A percentile compares a stretch with the other conserved stretches of the same genome.
These are phyloP conservation scores for Xylaria sp. DNA, from an alignment of 2,329 filamentous ascomycete genomes.

Conservation along the genomic window DNA sequence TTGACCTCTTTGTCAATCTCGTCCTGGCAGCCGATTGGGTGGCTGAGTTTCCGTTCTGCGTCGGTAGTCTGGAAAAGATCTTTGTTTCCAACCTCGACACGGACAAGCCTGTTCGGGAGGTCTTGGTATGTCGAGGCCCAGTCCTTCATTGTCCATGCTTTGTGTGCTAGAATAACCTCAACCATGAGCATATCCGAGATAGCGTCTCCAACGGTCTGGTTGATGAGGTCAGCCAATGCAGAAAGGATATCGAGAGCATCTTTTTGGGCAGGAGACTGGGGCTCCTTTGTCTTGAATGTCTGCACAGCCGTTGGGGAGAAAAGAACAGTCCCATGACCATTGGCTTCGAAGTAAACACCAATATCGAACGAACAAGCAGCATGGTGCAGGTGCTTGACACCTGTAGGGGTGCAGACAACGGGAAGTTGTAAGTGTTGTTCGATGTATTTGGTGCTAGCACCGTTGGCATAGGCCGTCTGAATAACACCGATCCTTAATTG, in stretches of 20 bases:
- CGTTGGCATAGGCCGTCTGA: conserved; percentile 97
- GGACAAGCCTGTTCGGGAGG: conserved; percentile 92
- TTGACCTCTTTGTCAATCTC: conserved; percentile 87
- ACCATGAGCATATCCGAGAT: conserved; percentile 95
- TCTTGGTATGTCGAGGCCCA: conserved; percentile 95
- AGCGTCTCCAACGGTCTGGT: conserved; percentile 96
- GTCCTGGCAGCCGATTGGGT: conserved; percentile 78
- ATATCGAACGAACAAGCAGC: conserved; percentile 95
- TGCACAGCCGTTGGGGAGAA: conserved; percentile 86
- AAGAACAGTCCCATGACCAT: conserved; percentile 94
- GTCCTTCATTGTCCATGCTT: conserved; percentile 85
- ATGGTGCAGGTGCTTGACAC: conserved; percentile 97
- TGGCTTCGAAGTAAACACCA: conserved; percentile 98
- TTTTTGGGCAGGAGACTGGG: conserved; percentile 89
- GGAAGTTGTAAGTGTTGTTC: conserved; percentile 86
- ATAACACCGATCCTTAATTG: conserved; percentile 92
- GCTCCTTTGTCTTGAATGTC: conserved; percentile 77
- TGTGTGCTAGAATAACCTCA: conserved; percentile 94
- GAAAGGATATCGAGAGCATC: conserved; percentile 84
- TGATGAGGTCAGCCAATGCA: conserved; percentile 88
- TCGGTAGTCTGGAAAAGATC: conserved; percentile 89
- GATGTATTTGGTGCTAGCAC: conserved; percentile 90
- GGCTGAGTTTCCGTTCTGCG: conserved; percentile 85
- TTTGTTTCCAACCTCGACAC: conserved; percentile 87
- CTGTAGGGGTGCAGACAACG: conserved; percentile 90